A percentile compares a stretch with the other conserved stretches of the same genome.
Conservation (phyloP, 345 rosid genomes). For the Alliaria petiolata region DNA sequence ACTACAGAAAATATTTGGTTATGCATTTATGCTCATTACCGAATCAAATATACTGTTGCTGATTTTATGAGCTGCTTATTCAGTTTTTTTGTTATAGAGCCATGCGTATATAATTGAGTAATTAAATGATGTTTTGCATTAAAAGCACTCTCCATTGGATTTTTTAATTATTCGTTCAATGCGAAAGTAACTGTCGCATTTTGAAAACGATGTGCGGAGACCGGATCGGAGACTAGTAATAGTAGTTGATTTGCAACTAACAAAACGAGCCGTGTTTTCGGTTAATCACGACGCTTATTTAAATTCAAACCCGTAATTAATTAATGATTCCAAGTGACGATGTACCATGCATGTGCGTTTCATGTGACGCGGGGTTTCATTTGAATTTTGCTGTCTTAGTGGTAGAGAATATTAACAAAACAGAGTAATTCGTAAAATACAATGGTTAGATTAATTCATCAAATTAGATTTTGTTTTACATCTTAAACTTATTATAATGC, state of each 20-base stretch:
- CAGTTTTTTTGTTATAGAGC: background rate
- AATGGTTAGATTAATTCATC: too few relatives aligned
- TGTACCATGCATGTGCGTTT: conserved; percentile 16
- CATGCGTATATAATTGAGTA: background rate
- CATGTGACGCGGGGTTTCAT: conserved; percentile 7
- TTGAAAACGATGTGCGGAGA: background rate
- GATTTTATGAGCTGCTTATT: background rate
- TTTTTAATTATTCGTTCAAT: too few relatives aligned
- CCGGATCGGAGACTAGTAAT: background rate
- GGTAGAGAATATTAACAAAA: too few relatives aligned
- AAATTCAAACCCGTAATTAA: background rate
- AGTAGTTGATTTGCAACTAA: conserved; percentile 23
- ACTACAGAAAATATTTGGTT: background rate
- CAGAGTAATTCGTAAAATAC: too few relatives aligned
- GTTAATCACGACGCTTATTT: background rate
- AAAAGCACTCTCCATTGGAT: too few relatives aligned
- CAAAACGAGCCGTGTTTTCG: conserved; percentile 22
- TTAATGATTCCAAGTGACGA: conserved; percentile 1
- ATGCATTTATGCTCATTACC: background rate
- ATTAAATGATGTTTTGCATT: background rate
- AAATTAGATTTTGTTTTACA: too few relatives aligned
- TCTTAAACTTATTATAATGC: too few relatives aligned
- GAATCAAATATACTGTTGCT: background rate
- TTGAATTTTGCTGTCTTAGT: background rate
- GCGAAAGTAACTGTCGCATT: conserved; percentile 13